Evolutionary conservation across 495 filamentous ascomycete genomes (phyloP), one percentile per base, ranked within the genome.

Genomic region (Aspergillus panamensis): DNA sequence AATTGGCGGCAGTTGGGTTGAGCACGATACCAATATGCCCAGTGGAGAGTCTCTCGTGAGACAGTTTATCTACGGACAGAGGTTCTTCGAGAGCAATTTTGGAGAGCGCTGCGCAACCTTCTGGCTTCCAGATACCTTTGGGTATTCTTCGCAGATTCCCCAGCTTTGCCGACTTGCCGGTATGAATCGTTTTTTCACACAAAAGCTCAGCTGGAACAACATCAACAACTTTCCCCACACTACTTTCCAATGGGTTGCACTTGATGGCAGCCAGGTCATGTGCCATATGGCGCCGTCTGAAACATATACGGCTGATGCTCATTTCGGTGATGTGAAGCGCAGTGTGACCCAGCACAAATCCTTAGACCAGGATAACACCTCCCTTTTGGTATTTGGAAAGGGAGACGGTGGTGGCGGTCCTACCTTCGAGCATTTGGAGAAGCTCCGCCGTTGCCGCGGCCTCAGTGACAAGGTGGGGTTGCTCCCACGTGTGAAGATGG

Each of bases 161-260:
- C 94, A 98, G 69, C 74, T 98, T 31, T 96, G 90, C 62, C 87
- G 92, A 9, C 75, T 96, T 32, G 87, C 94, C 17, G 94, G 93
- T 39, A 98, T 98, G 94, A 87, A 79, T 53, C 83, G 94, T 31
- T 98, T 98, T 77, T 89, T 98, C 62, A 98, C 94, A 1, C 94
- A 98, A 73, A 98, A 98, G 73, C 81, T 98, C 37, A 89, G 85
- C 69, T 90, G 87, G 87, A 98, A 98, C 72, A 97, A 97, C 71
- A 97, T 98, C 78, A 97, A 98, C 76, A 96, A 88, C 57, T 98
- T 98, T 74, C 94, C 94, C 1, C 94, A 97, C 63, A 97, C 93
- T 1, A 97, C 94, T 1, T 98, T 98, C 79, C 94, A 94, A 65
- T 98, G 94, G 94, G 92, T 98, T 17, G 79, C 91, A 2, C 82